phyloP scores from a whole-genome alignment of 768 basidiomycete genomes.

The Tricholoma bakamatsutake region DNA sequence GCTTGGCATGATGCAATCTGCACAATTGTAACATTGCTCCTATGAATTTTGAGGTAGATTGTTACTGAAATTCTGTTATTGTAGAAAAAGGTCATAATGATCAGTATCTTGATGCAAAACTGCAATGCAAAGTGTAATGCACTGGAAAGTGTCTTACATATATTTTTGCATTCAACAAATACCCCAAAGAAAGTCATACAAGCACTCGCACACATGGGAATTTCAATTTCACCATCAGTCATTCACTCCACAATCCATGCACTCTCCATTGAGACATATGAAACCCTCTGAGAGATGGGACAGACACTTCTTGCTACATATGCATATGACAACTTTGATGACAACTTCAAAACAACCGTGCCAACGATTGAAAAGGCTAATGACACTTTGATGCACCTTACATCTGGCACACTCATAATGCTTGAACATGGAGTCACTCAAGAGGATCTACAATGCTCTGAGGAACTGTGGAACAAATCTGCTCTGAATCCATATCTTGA shows the following conservation, averaged over 20 bases:
- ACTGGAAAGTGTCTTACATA: conserved; percentile 19
- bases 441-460: conserved; percentile 21
- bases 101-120: neutral
- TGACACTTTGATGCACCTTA: conserved; percentile 20
- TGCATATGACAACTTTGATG: neutral
- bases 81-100: neutral
- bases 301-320: conserved; percentile 10
- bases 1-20: neutral
- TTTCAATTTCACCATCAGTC: conserved; percentile 20
- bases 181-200: conserved; percentile 22
- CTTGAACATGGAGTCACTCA: conserved; percentile 13
- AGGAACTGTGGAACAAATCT: conserved; percentile 23
- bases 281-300: conserved; percentile 14
- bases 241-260: conserved; percentile 18
- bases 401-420: conserved; percentile 20
- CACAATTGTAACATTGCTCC: neutral
- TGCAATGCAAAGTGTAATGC: conserved; percentile 9
- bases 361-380: conserved; percentile 20
- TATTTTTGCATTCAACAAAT: conserved; percentile 24
- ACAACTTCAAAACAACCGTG: neutral
- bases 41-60: neutral
- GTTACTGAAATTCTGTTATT: neutral
- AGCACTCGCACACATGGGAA: conserved; percentile 22
- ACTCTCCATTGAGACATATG: conserved; percentile 17
- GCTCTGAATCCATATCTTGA: conserved; percentile 11